Evolutionary conservation across 768 basidiomycete species (phyloP).

Genomic region (Hygrocybe coccinea): DNA sequence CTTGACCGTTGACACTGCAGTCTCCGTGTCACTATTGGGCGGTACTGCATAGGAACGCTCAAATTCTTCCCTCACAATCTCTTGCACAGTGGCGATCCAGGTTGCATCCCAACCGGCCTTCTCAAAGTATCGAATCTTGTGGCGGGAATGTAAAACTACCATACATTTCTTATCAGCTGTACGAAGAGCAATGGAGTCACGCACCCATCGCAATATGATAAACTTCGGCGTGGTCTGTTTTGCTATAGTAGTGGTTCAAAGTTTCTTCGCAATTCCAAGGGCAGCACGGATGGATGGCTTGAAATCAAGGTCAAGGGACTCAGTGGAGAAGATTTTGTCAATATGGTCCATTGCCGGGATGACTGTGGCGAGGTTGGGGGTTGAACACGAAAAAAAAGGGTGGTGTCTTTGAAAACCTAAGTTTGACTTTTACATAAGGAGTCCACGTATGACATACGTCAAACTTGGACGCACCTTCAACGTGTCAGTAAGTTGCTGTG

Average conservation of each 20-base stretch:
- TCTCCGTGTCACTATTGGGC: not conserved
- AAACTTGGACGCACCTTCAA: constrained; percentile 17
- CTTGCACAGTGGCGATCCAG: constrained; percentile 23
- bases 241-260: constrained; percentile 21
- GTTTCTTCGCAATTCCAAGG: constrained; percentile 20
- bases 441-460: not conserved
- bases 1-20: not conserved
- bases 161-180: not conserved
- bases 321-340: constrained; percentile 17
- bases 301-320: constrained; percentile 1
- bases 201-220: constrained; percentile 25
- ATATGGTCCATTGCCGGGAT: constrained; percentile 34
- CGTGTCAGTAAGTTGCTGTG: constrained; percentile 20
- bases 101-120: constrained; percentile 16
- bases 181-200: not conserved
- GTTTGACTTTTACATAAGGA: not conserved
- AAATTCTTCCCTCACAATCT: constrained; percentile 17
- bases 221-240: constrained; percentile 17
- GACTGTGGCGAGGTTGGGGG: constrained; percentile 23
- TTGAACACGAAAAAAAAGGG: constrained; percentile 22
- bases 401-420: constrained; percentile 26
- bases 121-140: constrained; percentile 30
- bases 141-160: constrained; percentile 26
- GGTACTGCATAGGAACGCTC: constrained; percentile 9
- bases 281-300: constrained; percentile 14